Conservation (phyloP, 192 early-diverging fungal genomes). For the Cetraspora pellucida region DNA sequence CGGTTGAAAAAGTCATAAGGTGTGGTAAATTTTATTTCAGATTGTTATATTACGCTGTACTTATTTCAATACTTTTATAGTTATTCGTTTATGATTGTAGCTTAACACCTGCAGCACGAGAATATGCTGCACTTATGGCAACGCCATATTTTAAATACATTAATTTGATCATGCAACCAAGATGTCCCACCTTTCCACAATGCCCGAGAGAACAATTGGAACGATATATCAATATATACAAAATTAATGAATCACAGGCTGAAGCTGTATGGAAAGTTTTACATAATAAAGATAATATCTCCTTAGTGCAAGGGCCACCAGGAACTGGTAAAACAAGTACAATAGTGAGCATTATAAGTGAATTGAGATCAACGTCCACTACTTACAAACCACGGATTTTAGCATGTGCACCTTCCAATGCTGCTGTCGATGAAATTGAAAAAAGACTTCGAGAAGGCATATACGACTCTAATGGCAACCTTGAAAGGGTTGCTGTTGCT, state of each 20-base stretch:
- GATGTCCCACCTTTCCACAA: conserved; percentile 32
- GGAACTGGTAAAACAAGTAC: conserved; percentile 79
- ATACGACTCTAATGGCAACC: conserved; percentile 53
- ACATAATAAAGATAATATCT: conserved; percentile 70
- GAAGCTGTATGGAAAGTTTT: conserved; percentile 75
- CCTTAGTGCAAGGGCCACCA: conserved; percentile 84
- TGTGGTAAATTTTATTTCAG: conserved; percentile 24
- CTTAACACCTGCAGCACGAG: conserved; percentile 77
- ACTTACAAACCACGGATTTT: conserved; percentile 54
- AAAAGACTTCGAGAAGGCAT: conserved; percentile 83
- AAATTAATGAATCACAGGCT: conserved; percentile 94
- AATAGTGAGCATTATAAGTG: conserved; percentile 80
- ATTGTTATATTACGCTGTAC: conserved; percentile 2
- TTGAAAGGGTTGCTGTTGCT: conserved; percentile 72
- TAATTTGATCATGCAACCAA: conserved; percentile 66
- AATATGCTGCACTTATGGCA: conserved; percentile 76
- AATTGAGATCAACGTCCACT: conserved; percentile 45
- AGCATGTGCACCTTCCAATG: conserved; percentile 95
- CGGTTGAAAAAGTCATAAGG: conserved; percentile 47
- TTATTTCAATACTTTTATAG: background rate
- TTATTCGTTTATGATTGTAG: conserved; percentile 34
- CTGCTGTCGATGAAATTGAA: conserved; percentile 94
- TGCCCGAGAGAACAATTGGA: conserved; percentile 44
- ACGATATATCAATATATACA: conserved; percentile 58
- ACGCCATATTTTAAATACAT: conserved; percentile 64